A percentile compares a stretch with the other conserved stretches of the same genome.
Conservation (phyloP, 208 protist species). For the Wallacemonas sp. region DNA sequence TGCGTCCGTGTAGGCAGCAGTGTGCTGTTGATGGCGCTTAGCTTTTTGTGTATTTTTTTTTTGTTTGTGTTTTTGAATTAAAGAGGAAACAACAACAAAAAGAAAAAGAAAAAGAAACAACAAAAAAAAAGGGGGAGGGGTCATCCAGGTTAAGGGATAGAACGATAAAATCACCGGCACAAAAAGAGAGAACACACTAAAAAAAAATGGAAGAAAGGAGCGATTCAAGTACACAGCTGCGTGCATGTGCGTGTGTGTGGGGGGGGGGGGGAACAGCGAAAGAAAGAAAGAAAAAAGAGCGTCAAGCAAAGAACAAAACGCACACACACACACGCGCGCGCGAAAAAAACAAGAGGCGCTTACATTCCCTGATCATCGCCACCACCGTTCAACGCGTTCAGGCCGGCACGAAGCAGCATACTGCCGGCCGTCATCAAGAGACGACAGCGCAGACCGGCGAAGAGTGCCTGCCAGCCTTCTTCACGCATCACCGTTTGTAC, state of each 20-base stretch:
- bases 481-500: conserved; percentile 61
- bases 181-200: conserved; percentile 1
- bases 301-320: too few relatives aligned
- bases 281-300: conserved; percentile 3
- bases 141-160: too few relatives aligned
- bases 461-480: conserved; percentile 77
- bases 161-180: too few relatives aligned
- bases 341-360: neutral
- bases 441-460: conserved; percentile 38
- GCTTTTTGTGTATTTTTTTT: too few relatives aligned
- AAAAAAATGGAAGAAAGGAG: neutral
- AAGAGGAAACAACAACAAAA: neutral
- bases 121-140: too few relatives aligned
- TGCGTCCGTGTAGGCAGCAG: too few relatives aligned
- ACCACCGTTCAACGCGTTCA: conserved; percentile 42
- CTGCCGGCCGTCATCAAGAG: conserved; percentile 7
- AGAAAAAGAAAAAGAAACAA: conserved; percentile 7
- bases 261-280: neutral
- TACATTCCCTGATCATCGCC: conserved; percentile 15
- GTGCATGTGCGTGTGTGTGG: neutral
- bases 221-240: too few relatives aligned
- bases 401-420: conserved; percentile 35
- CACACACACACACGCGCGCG: too few relatives aligned
- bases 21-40: too few relatives aligned
- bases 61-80: too few relatives aligned